Conservation (phyloP, 306 rosid species). For the Vigna mungo region DNA sequence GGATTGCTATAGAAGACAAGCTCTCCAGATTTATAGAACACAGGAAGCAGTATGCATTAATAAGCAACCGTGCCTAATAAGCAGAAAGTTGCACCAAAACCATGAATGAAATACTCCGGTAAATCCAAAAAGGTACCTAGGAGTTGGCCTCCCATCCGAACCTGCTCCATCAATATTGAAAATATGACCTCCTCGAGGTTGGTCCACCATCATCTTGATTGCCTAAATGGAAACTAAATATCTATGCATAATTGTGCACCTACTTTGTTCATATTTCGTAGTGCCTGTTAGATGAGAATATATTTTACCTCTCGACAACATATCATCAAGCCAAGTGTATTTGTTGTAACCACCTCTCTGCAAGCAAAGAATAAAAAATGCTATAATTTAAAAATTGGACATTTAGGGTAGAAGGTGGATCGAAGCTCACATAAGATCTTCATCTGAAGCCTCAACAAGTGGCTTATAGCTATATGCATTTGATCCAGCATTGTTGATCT, state of each 20-base stretch:
- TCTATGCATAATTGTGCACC: constrained; percentile 41
- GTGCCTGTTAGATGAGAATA: constrained; percentile 38
- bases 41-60: constrained; percentile 8
- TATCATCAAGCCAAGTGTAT: constrained; percentile 94
- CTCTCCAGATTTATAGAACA: constrained; percentile 8
- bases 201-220: constrained; percentile 87
- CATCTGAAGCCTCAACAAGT: constrained; percentile 92
- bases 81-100: constrained; percentile 10
- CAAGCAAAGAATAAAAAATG: constrained; percentile 43
- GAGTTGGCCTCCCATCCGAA: constrained; percentile 98
- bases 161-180: constrained; percentile 99
- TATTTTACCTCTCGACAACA: constrained; percentile 93
- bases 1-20: constrained; percentile 21
- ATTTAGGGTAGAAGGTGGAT: constrained; percentile 21
- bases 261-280: constrained; percentile 26
- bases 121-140: constrained; percentile 65
- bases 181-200: constrained; percentile 92
- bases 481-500: constrained; percentile 99
- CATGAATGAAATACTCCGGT: constrained; percentile 20
- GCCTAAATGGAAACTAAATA: constrained; percentile 66
- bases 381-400: constrained; percentile 21
- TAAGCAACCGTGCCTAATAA: constrained; percentile 10
- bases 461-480: constrained; percentile 93
- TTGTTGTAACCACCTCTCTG: constrained; percentile 96
- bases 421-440: constrained; percentile 85